phyloP scores from a whole-genome alignment of 305 asterid species.

The Rubia occidens region DNA sequence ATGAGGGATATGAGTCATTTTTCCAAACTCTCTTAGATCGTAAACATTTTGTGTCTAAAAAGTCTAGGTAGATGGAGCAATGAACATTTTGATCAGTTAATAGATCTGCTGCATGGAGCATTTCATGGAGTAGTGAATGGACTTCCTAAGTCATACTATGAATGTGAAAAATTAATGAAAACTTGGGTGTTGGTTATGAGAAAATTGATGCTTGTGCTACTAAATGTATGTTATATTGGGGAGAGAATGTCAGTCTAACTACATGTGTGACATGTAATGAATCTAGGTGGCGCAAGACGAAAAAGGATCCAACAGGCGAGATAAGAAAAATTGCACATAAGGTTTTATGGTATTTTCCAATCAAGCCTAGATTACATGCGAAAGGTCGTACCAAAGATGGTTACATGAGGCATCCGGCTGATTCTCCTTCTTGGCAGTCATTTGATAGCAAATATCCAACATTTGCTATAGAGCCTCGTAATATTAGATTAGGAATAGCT shows the following conservation, averaged over 20 bases:
- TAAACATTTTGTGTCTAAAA: no score
- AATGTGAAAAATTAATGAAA: no score
- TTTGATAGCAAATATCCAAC: background rate
- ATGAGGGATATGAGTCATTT: no score
- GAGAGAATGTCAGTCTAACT: background rate
- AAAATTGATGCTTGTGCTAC: no score
- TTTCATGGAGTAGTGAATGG: no score
- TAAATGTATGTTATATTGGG: background rate
- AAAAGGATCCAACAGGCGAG: background rate
- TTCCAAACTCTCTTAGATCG: no score
- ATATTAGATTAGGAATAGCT: slow-evolving; percentile 20
- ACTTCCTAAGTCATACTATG: no score
- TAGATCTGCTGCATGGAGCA: no score
- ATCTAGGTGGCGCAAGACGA: background rate
- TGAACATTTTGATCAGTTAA: no score
- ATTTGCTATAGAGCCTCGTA: background rate
- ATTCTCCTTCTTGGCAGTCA: background rate
- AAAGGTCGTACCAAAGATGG: no score
- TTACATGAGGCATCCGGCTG: background rate
- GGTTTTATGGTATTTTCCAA: slow-evolving; percentile 9
- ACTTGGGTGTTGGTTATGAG: no score
- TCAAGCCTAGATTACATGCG: slow-evolving; percentile 18
- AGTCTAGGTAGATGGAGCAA: no score
- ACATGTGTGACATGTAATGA: background rate
- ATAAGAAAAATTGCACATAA: slow-evolving; percentile 2